Conservation (phyloP, 2,329 filamentous ascomycete genomes). For the Trichoderma sp. region DNA sequence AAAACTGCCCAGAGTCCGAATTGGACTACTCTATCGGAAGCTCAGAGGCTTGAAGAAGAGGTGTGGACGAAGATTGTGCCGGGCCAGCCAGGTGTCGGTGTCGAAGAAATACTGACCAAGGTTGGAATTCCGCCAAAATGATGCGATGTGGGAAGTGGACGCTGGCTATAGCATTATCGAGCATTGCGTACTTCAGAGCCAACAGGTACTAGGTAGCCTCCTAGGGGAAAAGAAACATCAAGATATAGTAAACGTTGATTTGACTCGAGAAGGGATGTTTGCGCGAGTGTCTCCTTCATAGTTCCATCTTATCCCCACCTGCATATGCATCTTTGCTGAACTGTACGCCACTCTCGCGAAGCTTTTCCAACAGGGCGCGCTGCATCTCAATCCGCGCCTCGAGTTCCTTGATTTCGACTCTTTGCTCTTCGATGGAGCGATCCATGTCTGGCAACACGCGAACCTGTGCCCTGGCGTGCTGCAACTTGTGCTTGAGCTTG, state of each 20-base stretch:
- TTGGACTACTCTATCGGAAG: conserved; percentile 68
- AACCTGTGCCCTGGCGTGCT: conserved; percentile 68
- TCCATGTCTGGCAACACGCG: conserved; percentile 67
- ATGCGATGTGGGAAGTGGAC: background rate
- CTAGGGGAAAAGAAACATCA: background rate
- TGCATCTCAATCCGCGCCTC: conserved; percentile 63
- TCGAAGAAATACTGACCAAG: conserved; percentile 62
- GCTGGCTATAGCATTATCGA: background rate
- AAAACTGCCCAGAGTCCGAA: conserved; percentile 83
- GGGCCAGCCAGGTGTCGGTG: conserved; percentile 57
- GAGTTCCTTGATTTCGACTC: conserved; percentile 64
- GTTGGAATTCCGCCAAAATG: conserved; percentile 39
- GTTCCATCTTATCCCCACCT: conserved; percentile 41
- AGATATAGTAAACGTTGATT: background rate
- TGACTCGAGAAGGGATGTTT: background rate
- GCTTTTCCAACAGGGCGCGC: conserved; percentile 52
- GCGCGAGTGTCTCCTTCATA: conserved; percentile 25
- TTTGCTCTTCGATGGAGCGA: conserved; percentile 64
- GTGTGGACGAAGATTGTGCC: conserved; percentile 68
- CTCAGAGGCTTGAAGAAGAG: conserved; percentile 55
- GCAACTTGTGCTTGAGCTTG: conserved; percentile 76
- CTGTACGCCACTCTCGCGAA: conserved; percentile 47
- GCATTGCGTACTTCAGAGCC: background rate
- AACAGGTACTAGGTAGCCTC: background rate
- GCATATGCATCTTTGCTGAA: conserved; percentile 31